A percentile compares a stretch with the other conserved stretches of the same genome.
These are phyloP conservation scores for Penstemon newberryi DNA, from an alignment of 257 asterid genomes.

Conservation along the genomic window DNA sequence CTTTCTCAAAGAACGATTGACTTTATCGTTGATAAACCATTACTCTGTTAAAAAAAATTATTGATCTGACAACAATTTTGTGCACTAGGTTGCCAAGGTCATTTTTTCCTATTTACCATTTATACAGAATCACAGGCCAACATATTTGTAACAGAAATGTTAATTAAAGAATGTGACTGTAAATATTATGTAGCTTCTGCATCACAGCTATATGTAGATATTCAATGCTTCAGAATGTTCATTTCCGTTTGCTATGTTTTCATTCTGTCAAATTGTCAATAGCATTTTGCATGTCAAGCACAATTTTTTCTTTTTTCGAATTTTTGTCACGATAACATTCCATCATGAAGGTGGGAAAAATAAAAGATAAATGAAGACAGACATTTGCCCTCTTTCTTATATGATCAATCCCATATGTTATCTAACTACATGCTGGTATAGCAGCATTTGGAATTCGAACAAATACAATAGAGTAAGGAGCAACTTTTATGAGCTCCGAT, in stretches of 20 bases:
- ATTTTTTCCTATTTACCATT: constrained; percentile 9
- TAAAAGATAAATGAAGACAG: too few species aligned
- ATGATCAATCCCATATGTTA: too few species aligned
- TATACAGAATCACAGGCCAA: constrained; percentile 32
- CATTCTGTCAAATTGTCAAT: too few species aligned
- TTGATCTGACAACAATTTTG: constrained; percentile 52
- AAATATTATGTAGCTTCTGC: constrained; percentile 33
- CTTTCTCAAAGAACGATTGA: constrained; percentile 56
- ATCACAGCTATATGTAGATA: neutral
- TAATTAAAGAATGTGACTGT: constrained; percentile 18
- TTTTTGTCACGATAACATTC: too few species aligned
- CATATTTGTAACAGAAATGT: constrained; percentile 2
- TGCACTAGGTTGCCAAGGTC: constrained; percentile 34
- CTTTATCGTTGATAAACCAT: constrained; percentile 7
- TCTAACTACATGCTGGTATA: constrained; percentile 61
- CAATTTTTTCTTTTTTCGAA: too few species aligned
- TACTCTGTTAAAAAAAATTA: constrained; percentile 28
- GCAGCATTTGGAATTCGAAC: constrained; percentile 57
- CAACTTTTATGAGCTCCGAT: constrained; percentile 53
- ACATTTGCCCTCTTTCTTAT: too few species aligned
- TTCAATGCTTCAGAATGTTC: neutral
- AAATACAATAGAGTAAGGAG: constrained; percentile 77
- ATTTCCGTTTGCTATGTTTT: neutral
- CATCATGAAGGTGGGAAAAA: too few species aligned
- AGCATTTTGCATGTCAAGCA: too few species aligned